Base-by-base conservation (phyloP, 2,329 filamentous ascomycete genomes). In the Zasmidium angulare region DNA sequence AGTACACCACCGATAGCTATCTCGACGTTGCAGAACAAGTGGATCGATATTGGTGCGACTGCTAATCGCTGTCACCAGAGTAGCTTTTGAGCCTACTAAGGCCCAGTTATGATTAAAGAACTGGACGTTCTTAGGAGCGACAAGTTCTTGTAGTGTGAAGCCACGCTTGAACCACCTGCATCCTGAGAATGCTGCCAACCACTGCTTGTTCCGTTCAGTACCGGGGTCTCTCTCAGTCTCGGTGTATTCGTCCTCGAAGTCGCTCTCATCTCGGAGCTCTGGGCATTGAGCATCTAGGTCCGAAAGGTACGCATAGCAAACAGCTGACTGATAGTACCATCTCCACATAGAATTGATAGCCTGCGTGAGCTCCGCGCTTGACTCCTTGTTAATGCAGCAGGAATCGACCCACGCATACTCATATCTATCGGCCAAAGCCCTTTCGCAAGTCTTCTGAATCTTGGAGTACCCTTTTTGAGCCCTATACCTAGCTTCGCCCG, bases 351-450 rank as follows among this genome's bases (percentile, higher is more conserved):
- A 62, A 19, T 59, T 66, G n/a, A 66, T 62, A 2, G 63, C 59
- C 55, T 65, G 61, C 2, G 50, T 48, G 6, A 67, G 26, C 24
- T 67, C 65, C 3, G 56, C 52, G 20, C 51, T 61, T 31, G 52
- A 66, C 14, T 53, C 46, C n/a, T 63, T 65, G 50, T 67, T 55
- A 22, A 67, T 67, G 49, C 64, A 63, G 52, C 63, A 66, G 2
- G 65, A 65, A 46, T 67, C 65, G n/a, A 67, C 40, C 64, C 65
- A 67, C 9, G 47, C n/a, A 26, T 21, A 53, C 24, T 4, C 19
- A 6, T 31, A 19, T n/a, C 12, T 26, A 7, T 26, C 10, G n/a
- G 14, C 11, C 11, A 17, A n/a, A 1, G 50, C 23, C 12, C 20
- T n/a, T 36, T 52, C 21, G 50, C 50, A 52, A 26, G n/a, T 31